Evolutionary conservation across 2,329 filamentous ascomycete species (phyloP), one percentile per base, ranked within the genome.

Genomic region (Cercospora sp.): DNA sequence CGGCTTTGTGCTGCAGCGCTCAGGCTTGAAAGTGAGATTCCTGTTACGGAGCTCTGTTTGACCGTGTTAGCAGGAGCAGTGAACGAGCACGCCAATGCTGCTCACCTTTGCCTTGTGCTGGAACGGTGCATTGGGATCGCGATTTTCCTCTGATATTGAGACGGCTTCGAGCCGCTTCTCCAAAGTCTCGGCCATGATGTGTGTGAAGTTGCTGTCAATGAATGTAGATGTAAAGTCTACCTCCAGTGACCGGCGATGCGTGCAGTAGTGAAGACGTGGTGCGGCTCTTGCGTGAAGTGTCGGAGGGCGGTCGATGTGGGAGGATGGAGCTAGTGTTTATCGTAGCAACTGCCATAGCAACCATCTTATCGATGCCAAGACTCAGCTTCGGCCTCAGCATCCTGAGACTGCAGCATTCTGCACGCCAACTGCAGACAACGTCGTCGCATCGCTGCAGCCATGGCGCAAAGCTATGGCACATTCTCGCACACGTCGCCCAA

Each of bases 111-210:
- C 80, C 81, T 96, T 96, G 73, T 87, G 84, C 78, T 91, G 89
- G 28, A 65, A 68, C 20, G 67, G 51, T 42, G 67, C 70, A 66
- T 69, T 70, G 31, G 83, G 77, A 66, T 83, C 81, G 66, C 82
- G 90, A 77, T 94, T 96, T 81, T 97, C 94, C 77, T 97, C 94
- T 75, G 91, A 90, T 70, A 97, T 92, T 20, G 91, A 90, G 82
- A 97, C 87, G 80, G 90, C 90, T 88, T 97, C 93, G 77, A 98
- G 92, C 75, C 92, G 91, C 81, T 91, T 85, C 82, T 97, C 94
- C 58, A 98, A 85, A 62, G 91, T 87, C 72, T 94, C 88, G 53
- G 76, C 75, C 76, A 78, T 78, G 53, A 8, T 65, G 64, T 60
- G 31, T 53, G 55, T 60, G 30, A 31, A 23, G 45, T 16, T 66